Percentiles rank a stretch among this genome's conserved stretches.
phyloP scores from a whole-genome alignment of 208 protist genomes.

The Acanthamoeba castellanii region DNA sequence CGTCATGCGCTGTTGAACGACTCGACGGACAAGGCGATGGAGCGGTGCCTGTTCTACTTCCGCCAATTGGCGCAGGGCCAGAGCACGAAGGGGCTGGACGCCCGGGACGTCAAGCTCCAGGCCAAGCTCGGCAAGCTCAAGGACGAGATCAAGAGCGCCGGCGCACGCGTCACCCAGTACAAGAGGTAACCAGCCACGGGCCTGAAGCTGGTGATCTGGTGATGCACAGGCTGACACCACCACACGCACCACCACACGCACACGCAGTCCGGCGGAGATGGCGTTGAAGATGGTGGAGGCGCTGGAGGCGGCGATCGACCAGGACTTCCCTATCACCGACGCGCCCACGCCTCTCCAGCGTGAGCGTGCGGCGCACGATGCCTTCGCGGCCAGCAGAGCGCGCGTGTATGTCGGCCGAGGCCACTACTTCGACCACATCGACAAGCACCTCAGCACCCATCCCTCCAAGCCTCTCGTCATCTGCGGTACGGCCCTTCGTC shows the following conservation, averaged over 20 bases:
- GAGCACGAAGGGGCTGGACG: not conserved
- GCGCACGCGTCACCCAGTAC: not conserved
- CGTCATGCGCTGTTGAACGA: constrained; percentile 40
- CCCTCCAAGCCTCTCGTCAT: not conserved
- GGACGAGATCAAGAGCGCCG: not conserved
- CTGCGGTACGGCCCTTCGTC: not conserved
- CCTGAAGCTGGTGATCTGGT: no score
- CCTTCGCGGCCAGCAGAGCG: constrained; percentile 34
- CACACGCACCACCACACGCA: no score
- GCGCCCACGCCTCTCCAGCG: constrained; percentile 46
- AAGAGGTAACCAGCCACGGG: not conserved
- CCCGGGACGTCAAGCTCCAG: not conserved
- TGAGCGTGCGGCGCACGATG: constrained; percentile 45
- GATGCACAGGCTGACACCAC: no score
- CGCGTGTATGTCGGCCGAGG: constrained; percentile 67
- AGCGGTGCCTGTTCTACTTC: constrained; percentile 46
- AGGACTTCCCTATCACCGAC: constrained; percentile 51
- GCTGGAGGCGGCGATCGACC: constrained; percentile 24
- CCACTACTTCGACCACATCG: constrained; percentile 42
- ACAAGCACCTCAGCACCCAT: not conserved
- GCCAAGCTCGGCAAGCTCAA: not conserved
- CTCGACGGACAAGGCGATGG: not conserved
- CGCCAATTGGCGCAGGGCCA: not conserved
- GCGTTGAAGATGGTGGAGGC: constrained; percentile 17
- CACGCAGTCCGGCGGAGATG: constrained; percentile 4